Base-by-base conservation (phyloP, 163 green algal species). In the Volvox carteri region DNA sequence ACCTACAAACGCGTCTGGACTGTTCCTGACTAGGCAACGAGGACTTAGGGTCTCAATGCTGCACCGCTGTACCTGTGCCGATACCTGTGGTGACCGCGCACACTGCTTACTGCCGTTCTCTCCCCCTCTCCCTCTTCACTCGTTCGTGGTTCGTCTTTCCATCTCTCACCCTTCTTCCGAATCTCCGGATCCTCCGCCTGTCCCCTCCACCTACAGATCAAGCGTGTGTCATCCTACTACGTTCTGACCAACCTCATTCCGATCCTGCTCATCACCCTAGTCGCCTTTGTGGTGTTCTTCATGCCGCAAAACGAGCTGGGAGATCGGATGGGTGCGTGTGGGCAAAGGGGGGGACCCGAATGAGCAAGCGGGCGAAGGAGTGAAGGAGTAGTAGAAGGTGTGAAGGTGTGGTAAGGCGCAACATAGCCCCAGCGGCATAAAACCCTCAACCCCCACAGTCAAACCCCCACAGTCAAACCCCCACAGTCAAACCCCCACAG, bases 221-320 rank as follows among this genome's bases (percentile, higher is more conserved):
- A 86, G 78, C 78, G 78, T 23, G 78, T 86, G 28, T 44, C 78
- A 1, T 67, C 58, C 14, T 77, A 76, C 78, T 86, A 86, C 58
- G 78, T 86, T 2, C 58, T 86, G 6, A 77, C 78, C 28, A 86
- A 86, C 58, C 78, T 86, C 2, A 62, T 77, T 23, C 78, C 78
- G 12, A 56, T 86, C 41, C 78, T 86, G 28, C 58, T 86, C 28
- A 86, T 86, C 58, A 86, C 58, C 28, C 78, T 86, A 58, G 78
- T 86, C 41, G 78, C 58, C 14, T 86, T 86, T 18, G 78, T 86
- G 58, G 58, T 77, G 28, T 86, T 77, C 78, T 86, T 86, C 58
- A 76, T 86, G 78, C 78, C 78, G 4, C 30, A 48, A 5, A 54
- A 46, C 78, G 78, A 56, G 4, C 78, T 86, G 58, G 78, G 78